Conservation (phyloP, 129 eudicot species). For the Helianthus annuus region HanXRQr2.0-SUNRISE NC_035442.2:83936673-83937172, state of each 20-base stretch:
- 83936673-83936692: not conserved
- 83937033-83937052: slow-evolving; percentile 74
- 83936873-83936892: slow-evolving; percentile 54
- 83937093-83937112: slow-evolving; percentile 51
- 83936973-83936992: slow-evolving; percentile 85
- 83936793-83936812: slow-evolving; percentile 93
- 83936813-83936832: slow-evolving; percentile 97
- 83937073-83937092: slow-evolving; percentile 67
- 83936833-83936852: slow-evolving; percentile 97
- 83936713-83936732: not conserved
- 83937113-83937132: slow-evolving; percentile 35
- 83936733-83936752: slow-evolving; percentile 53
- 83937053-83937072: slow-evolving; percentile 59
- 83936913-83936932: slow-evolving; percentile 94
- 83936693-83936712: not conserved
- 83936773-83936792: slow-evolving; percentile 87
- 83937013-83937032: slow-evolving; percentile 46
- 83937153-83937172: no score
- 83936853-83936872: slow-evolving; percentile 67
- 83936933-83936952: slow-evolving; percentile 63
- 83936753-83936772: slow-evolving; percentile 75
- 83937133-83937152: no score
- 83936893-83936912: slow-evolving; percentile 87
- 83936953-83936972: slow-evolving; percentile 85
- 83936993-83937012: slow-evolving; percentile 37